Base-by-base conservation (phyloP, 106 monocot species). In the Dioscorea alata region DNA sequence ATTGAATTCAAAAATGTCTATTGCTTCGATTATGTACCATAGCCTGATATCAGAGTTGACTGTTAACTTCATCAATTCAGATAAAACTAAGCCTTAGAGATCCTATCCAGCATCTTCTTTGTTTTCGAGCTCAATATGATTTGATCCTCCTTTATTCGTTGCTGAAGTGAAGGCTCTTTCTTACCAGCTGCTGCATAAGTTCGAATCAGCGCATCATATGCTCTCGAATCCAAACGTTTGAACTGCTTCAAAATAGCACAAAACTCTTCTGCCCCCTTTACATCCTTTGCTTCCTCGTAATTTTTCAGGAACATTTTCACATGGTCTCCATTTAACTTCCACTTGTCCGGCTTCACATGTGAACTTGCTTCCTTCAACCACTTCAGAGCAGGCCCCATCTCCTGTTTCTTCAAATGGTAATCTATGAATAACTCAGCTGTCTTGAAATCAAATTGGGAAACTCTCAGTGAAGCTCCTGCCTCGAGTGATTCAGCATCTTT, bases 211-310 rank as follows among this genome's bases (percentile, higher is more conserved):
- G 61, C 66, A 35, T 76, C 76, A 21, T 66, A 71, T 15, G 52
- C 80, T 66, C 61, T 53, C 2, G 53, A 4, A 19, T 77, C 70
- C 14, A 84, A 49, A 22, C 73, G 52, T 12, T 52, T 57, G 2
- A 71, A 49, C 66, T 23, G 68, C 76, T 76, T 82, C 50, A 91
- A 73, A 25, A 12, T 66, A 59, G 73, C 49, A 25, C 50, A 76
- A 34, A 91, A 79, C 34, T 49, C 24, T 69, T 82, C 75, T 58
- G 75, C 71, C 35, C 80, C 78, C 52, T 80, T 73, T 6, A 60
- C 67, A 81, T 92, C 85, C 63, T 69, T 73, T 20, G 28, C 17
- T 73, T 80, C 77, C 74, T 81, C 78, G 61, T 79, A 83, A 28
- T 59, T 63, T 42, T 63, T 80, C 18, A 81, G 20, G 34, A 92